phyloP scores from a whole-genome alignment of 2,329 filamentous ascomycete species.

The Pestalotiopsis sp. region DNA sequence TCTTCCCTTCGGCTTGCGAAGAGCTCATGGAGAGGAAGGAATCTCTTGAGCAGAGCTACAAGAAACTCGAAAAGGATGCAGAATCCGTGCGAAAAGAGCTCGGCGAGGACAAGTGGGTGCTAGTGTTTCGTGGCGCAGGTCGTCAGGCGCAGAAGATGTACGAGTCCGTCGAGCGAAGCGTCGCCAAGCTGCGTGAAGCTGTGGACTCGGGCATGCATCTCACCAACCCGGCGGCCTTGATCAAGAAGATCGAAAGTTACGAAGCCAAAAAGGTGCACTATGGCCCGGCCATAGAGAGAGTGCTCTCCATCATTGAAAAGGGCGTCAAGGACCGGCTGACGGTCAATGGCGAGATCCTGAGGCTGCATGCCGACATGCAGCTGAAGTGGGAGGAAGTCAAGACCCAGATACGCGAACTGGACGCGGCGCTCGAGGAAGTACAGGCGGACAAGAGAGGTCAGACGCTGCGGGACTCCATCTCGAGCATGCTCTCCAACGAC shows the following conservation, averaged over 20 bases:
- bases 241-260: conserved; percentile 88
- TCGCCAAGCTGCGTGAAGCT: conserved; percentile 78
- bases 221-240: conserved; percentile 69
- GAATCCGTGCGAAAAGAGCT: conserved; percentile 88
- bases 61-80: conserved; percentile 85
- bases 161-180: conserved; percentile 88
- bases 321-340: conserved; percentile 95
- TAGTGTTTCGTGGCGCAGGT: conserved; percentile 92
- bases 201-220: conserved; percentile 76
- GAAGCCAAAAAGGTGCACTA: conserved; percentile 96
- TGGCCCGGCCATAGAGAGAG: conserved; percentile 87
- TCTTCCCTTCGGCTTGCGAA: conserved; percentile 89
- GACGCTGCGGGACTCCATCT: conserved; percentile 88
- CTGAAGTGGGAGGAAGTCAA: conserved; percentile 79
- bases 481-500: conserved; percentile 86
- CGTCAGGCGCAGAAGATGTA: conserved; percentile 95
- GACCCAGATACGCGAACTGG: conserved; percentile 76
- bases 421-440: conserved; percentile 74
- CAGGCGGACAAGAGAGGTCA: conserved; percentile 65
- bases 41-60: conserved; percentile 82
- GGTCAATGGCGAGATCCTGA: conserved; percentile 92
- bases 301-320: conserved; percentile 90
- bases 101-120: conserved; percentile 93
- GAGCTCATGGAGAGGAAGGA: conserved; percentile 79
- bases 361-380: conserved; percentile 83